These are phyloP conservation scores for Plasmodium knowlesi DNA, from an alignment of 169 alveolate genomes.

Conservation along the genomic window DNA sequence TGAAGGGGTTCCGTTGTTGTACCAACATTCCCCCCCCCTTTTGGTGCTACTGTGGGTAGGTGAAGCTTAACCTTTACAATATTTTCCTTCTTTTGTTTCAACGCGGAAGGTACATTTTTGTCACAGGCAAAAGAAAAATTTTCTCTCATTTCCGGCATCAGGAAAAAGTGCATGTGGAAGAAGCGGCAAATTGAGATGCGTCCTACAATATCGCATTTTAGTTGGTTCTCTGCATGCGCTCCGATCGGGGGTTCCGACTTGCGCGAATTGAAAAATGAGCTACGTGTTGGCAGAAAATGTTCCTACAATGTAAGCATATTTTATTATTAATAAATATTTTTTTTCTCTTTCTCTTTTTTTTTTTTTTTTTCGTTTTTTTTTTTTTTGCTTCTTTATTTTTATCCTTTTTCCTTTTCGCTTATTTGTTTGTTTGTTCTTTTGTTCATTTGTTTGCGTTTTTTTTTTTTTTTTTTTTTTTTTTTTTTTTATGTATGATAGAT, in stretches of 20 bases:
- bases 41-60: neutral
- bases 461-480: too few relatives aligned
- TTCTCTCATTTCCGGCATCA: neutral
- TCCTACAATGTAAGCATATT: neutral
- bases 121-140: neutral
- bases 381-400: too few relatives aligned
- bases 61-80: neutral
- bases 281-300: neutral
- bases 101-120: neutral
- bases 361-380: too few relatives aligned
- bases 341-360: too few relatives aligned
- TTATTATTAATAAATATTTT: too few relatives aligned
- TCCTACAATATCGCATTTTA: neutral
- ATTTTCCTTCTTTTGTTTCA: neutral
- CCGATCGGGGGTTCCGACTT: neutral
- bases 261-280: neutral
- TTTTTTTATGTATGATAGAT: neutral
- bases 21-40: neutral
- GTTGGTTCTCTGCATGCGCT: neutral
- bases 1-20: neutral
- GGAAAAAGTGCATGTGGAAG: neutral
- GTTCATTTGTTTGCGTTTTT: too few relatives aligned
- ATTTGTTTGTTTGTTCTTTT: too few relatives aligned
- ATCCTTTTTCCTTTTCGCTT: neutral
- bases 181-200: neutral